These are phyloP conservation scores for Hypoxylon intermedium DNA, from an alignment of 495 filamentous ascomycete genomes.

Conservation along the genomic window DNA sequence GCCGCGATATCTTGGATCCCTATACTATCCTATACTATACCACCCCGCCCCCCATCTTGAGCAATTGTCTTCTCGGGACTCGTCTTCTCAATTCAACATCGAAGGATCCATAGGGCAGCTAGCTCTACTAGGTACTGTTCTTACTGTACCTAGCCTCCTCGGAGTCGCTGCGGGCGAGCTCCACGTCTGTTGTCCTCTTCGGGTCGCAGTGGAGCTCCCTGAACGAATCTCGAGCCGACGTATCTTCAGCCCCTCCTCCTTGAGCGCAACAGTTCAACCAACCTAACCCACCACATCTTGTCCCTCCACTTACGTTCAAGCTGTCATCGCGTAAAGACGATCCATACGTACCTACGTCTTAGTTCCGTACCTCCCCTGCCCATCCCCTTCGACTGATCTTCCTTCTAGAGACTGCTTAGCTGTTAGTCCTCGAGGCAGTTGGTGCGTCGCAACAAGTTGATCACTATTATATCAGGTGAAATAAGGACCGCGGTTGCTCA, in stretches of 20 bases:
- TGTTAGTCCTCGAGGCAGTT: conserved; percentile 16
- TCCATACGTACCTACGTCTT: conserved; percentile 19
- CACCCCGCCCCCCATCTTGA: background rate
- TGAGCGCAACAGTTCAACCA: conserved; percentile 25
- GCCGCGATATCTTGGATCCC: conserved; percentile 18
- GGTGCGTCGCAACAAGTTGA: conserved; percentile 13
- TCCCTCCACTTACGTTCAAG: conserved; percentile 29
- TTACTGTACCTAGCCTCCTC: conserved; percentile 10
- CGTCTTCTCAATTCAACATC: conserved; percentile 20
- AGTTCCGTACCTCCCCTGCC: conserved; percentile 8
- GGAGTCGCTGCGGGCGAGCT: conserved; percentile 22
- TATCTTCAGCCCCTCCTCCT: conserved; percentile 40
- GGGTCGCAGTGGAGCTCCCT: conserved; percentile 34
- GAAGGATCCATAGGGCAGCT: conserved; percentile 32
- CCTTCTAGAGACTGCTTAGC: conserved; percentile 11
- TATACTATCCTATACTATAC: conserved; percentile 10
- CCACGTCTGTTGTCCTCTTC: conserved; percentile 28
- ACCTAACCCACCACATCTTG: conserved; percentile 25
- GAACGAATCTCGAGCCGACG: conserved; percentile 37
- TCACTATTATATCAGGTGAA: conserved; percentile 6
- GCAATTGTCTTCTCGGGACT: conserved; percentile 7
- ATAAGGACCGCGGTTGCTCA: conserved; percentile 15
- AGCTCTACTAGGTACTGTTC: conserved; percentile 13
- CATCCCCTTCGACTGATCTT: conserved; percentile 1
- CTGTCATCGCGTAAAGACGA: conserved; percentile 21